These are phyloP conservation scores for Neurospora terricola DNA, from an alignment of 495 filamentous ascomycete species.

Conservation along the genomic window DNA sequence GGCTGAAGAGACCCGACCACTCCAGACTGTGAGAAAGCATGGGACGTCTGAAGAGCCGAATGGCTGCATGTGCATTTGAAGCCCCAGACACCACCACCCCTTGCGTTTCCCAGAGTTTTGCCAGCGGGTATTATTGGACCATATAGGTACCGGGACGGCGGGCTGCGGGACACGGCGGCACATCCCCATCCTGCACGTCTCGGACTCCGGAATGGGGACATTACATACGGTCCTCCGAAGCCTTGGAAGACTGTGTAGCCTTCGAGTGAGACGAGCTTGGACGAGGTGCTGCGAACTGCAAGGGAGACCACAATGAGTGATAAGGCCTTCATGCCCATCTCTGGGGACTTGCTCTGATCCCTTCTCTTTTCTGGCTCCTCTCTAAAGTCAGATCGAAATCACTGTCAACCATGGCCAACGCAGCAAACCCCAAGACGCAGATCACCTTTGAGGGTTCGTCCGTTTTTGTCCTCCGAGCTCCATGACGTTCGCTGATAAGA, in stretches of 20 bases:
- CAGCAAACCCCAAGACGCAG: conserved; percentile 7
- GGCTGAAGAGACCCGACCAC: neutral
- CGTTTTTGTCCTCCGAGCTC: neutral
- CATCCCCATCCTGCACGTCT: conserved; percentile 21
- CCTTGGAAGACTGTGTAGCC: neutral
- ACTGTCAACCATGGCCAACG: conserved; percentile 13
- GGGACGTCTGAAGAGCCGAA: neutral
- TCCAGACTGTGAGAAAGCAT: neutral
- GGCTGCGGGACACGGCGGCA: conserved; percentile 9
- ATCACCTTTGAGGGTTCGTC: conserved; percentile 25
- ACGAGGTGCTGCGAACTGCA: neutral
- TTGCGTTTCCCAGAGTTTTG: neutral
- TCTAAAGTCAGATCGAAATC: neutral
- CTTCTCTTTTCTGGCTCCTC: neutral
- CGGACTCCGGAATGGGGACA: conserved; percentile 12
- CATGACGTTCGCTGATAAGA: conserved; percentile 1
- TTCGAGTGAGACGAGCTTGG: neutral
- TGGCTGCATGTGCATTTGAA: neutral
- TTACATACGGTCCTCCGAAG: neutral
- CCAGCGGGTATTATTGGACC: neutral
- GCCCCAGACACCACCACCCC: neutral
- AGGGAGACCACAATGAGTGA: neutral
- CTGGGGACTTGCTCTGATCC: neutral
- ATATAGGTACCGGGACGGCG: neutral
- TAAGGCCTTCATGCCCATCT: neutral